These are phyloP conservation scores for Margaritispora aquatica DNA, from an alignment of 495 filamentous ascomycete genomes.

Conservation along the genomic window DNA sequence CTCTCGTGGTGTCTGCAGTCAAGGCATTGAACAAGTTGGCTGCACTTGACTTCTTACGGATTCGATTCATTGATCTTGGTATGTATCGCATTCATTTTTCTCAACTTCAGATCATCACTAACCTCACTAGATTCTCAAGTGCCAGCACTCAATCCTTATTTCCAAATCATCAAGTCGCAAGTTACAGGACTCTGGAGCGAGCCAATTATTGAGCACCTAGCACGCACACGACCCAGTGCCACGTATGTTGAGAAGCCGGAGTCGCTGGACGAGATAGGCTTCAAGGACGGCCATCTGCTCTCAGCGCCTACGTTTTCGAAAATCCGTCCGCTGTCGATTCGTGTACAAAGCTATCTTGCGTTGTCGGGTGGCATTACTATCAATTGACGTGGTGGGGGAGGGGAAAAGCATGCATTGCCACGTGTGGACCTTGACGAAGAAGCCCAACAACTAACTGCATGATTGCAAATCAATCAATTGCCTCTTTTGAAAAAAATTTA, in stretches of 20 bases:
- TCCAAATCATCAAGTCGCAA: constrained; percentile 48
- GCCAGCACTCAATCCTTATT: constrained; percentile 60
- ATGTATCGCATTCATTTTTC: constrained; percentile 16
- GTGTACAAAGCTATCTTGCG: constrained; percentile 15
- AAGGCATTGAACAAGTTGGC: constrained; percentile 46
- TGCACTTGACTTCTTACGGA: constrained; percentile 50
- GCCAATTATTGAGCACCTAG: constrained; percentile 50
- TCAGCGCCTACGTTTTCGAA: constrained; percentile 34
- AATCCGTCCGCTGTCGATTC: constrained; percentile 15
- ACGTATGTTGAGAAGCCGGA: constrained; percentile 53
- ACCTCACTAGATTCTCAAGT: constrained; percentile 40
- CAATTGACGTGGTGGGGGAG: no score
- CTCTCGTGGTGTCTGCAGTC: constrained; percentile 54
- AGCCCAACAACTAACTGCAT: no score
- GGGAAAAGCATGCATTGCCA: no score
- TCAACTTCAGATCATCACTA: constrained; percentile 5
- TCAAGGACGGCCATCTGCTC: constrained; percentile 40
- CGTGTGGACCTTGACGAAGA: no score
- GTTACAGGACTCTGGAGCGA: constrained; percentile 66
- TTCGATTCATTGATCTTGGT: constrained; percentile 69
- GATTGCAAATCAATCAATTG: no score
- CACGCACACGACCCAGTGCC: constrained; percentile 44
- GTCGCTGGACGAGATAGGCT: constrained; percentile 43
- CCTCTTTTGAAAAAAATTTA: no score
- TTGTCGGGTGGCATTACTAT: constrained; percentile 21